phyloP scores from a whole-genome alignment of 2,329 filamentous ascomycete genomes.

The Drechslerella dactyloides region DNA sequence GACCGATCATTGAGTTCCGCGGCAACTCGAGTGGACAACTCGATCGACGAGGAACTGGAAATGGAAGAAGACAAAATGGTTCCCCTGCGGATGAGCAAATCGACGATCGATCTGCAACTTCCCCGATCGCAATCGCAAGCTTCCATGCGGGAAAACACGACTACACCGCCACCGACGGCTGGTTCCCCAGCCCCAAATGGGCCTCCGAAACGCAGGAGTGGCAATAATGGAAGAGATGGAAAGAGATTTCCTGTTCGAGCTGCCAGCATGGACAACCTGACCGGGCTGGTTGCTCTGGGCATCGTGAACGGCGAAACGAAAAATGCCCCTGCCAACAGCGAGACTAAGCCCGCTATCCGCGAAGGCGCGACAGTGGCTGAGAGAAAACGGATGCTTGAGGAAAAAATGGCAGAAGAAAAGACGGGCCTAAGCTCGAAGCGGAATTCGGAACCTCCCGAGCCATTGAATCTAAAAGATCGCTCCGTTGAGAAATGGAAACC shows the following conservation, averaged over 20 bases:
- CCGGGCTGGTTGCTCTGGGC: slow-evolving; percentile 18
- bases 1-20: slow-evolving; percentile 41
- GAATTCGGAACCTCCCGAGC: slow-evolving; percentile 30
- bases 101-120: slow-evolving; percentile 31
- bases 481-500: slow-evolving; percentile 39
- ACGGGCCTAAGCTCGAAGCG: slow-evolving; percentile 22
- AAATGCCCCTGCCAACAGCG: slow-evolving; percentile 1
- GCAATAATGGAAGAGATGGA: slow-evolving; percentile 42
- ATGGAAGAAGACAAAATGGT: slow-evolving; percentile 45
- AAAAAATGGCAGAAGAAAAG: slow-evolving; percentile 33
- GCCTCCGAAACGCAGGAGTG: slow-evolving; percentile 32
- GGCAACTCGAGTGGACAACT: slow-evolving; percentile 39
- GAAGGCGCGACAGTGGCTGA: slow-evolving; percentile 23
- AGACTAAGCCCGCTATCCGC: background rate
- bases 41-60: slow-evolving; percentile 34
- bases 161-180: slow-evolving; percentile 28
- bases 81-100: slow-evolving; percentile 41
- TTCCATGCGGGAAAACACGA: slow-evolving; percentile 42
- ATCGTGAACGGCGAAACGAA: slow-evolving; percentile 21
- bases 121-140: slow-evolving; percentile 37
- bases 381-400: slow-evolving; percentile 25
- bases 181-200: slow-evolving; percentile 8
- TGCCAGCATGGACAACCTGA: slow-evolving; percentile 49
- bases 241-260: slow-evolving; percentile 47
- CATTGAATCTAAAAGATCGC: slow-evolving; percentile 26